These are phyloP conservation scores for Odontarrhena argentea DNA, from an alignment of 345 rosid species.

Conservation along the genomic window DNA sequence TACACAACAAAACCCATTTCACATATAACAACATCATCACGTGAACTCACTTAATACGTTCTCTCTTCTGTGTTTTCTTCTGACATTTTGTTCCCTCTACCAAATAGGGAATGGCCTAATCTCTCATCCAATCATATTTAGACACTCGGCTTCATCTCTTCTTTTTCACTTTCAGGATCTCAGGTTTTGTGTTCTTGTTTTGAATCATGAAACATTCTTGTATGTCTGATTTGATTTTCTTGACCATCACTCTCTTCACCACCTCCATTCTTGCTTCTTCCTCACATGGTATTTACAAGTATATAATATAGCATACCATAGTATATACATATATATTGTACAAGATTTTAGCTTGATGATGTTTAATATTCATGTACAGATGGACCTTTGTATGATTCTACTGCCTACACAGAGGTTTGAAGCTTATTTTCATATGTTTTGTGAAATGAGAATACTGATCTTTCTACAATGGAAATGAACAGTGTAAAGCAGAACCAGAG, in stretches of 20 bases:
- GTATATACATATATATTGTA: background rate
- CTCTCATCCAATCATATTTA: conserved; percentile 15
- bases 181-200: conserved; percentile 26
- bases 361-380: conserved; percentile 42
- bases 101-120: conserved; percentile 28
- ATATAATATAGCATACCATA: background rate
- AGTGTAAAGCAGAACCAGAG: conserved; percentile 71
- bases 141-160: conserved; percentile 16
- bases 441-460: background rate
- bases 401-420: conserved; percentile 71
- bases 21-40: conserved; percentile 34
- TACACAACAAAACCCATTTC: conserved; percentile 13
- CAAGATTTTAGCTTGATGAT: background rate
- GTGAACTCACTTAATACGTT: conserved; percentile 36
- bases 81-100: conserved; percentile 34
- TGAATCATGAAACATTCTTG: conserved; percentile 36
- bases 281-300: conserved; percentile 47
- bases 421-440: background rate
- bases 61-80: conserved; percentile 8
- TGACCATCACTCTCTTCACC: conserved; percentile 37
- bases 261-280: conserved; percentile 38
- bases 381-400: conserved; percentile 65
- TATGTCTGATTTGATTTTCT: conserved; percentile 26
- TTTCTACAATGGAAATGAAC: conserved; percentile 30
- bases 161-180: conserved; percentile 9